Percentiles rank a stretch among this genome's conserved stretches.
These are phyloP conservation scores for Camelina hispida DNA, from an alignment of 345 rosid genomes.

Conservation along the genomic window DNA sequence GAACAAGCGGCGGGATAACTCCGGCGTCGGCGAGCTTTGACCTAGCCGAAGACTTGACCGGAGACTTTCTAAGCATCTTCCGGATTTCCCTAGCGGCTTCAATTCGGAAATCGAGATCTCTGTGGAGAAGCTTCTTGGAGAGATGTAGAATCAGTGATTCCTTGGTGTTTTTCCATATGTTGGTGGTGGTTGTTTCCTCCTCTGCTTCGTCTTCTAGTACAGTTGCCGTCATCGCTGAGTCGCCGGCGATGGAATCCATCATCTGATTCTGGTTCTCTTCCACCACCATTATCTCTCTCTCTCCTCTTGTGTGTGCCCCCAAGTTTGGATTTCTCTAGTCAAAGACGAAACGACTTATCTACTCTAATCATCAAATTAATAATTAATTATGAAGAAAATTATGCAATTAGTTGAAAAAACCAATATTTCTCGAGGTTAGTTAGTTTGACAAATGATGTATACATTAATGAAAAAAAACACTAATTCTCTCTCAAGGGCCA, in stretches of 20 bases:
- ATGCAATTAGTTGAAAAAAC: constrained; percentile 22
- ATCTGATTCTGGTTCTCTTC: constrained; percentile 6
- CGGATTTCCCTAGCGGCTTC: constrained; percentile 71
- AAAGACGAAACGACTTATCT: constrained; percentile 8
- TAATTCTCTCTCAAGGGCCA: too few species aligned
- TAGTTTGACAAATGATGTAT: not conserved
- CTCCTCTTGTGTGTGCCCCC: not conserved
- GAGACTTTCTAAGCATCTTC: constrained; percentile 57
- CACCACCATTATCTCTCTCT: constrained; percentile 12
- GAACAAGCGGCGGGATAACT: constrained; percentile 69
- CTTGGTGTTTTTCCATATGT: constrained; percentile 52
- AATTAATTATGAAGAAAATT: not conserved
- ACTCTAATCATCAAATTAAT: not conserved
- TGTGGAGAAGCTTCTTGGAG: constrained; percentile 54
- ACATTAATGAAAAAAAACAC: too few species aligned
- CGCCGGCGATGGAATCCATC: constrained; percentile 14
- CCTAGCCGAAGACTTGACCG: constrained; percentile 57
- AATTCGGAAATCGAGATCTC: constrained; percentile 67
- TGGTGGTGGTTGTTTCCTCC: constrained; percentile 44
- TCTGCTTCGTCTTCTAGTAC: constrained; percentile 23
- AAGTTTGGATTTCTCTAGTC: not conserved
- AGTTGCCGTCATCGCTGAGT: not conserved
- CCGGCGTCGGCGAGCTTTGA: constrained; percentile 73
- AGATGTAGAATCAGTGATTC: constrained; percentile 54
- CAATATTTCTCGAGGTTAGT: constrained; percentile 25